Base-by-base conservation (phyloP, 1,139 yeast species). In the Scheffersomyces cryptocercus region DNA sequence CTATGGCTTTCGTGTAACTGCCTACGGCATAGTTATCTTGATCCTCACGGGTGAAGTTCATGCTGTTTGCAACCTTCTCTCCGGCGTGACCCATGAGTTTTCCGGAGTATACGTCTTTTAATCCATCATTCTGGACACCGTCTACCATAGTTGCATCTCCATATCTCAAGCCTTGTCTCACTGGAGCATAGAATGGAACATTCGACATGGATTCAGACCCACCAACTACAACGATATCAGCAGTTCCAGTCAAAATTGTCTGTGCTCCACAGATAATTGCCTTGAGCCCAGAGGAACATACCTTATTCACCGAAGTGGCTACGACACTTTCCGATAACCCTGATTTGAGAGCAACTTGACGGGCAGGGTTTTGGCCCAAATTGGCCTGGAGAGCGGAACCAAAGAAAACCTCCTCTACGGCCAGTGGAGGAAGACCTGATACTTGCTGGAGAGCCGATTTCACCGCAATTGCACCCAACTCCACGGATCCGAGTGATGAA, bases 81-180 rank as follows among this genome's bases (percentile, higher is more conserved):
- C 96, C 98, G 51, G 95, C 90, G 48, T 86, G 85, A 64, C 99
- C 99, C 99, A 93, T 93, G 52, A 95, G 88, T 54, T 76, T 70
- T 53, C 82, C 81, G 56, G 84, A 86, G 72, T 90, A 91, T 40
- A 91, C 97, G 67, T 93, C 98, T 61, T 82, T 78, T 56, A 93
- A 75, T 56, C 98, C 99, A 66, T 93, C 99, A 63, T 83, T 84
- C 67, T 86, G 88, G 47, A 93, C 71, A 59, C 97, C 97, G 62
- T 93, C 99, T 43, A 90, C 81, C 53, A 91, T 58, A 28, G 77
- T 61, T 42, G 82, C 70, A 52, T 88, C 93, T 55, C 99, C 98
- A 61, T 83, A 93, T 73, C 93, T 85, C 56, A 90, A 83, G 54
- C 98, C 98, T 38, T 75, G 63, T 73, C 99, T 86, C 37, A 91